Conservation (phyloP, 441 rosid genomes). For the Euphorbia celastroides region DNA sequence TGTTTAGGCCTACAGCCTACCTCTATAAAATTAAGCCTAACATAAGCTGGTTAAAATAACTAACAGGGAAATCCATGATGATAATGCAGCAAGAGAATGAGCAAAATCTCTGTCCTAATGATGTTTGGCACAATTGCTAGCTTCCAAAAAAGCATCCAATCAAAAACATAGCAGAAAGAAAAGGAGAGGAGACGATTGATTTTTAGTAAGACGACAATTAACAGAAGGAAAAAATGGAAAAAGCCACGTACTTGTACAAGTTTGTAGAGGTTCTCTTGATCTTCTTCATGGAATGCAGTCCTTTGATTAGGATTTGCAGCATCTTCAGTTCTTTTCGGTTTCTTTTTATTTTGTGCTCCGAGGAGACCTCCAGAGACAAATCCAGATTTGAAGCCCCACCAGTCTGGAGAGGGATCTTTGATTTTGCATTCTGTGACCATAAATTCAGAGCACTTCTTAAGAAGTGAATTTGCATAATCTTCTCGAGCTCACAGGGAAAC, state of each 20-base stretch:
- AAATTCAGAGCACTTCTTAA: conserved; percentile 16
- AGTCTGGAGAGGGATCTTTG: conserved; percentile 49
- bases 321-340: conserved; percentile 28
- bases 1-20: neutral
- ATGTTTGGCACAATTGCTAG: neutral
- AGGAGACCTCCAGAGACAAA: conserved; percentile 93
- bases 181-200: neutral
- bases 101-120: neutral
- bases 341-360: conserved; percentile 60
- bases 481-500: neutral
- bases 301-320: conserved; percentile 37
- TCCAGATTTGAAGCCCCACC: conserved; percentile 93
- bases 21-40: neutral
- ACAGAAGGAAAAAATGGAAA: neutral
- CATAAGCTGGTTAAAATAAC: neutral
- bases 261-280: conserved; percentile 97
- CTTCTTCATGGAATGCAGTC: conserved; percentile 72
- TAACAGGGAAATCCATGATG: neutral
- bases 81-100: neutral
- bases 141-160: neutral
- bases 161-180: neutral
- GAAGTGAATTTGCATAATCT: neutral
- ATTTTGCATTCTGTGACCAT: conserved; percentile 41
- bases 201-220: neutral
- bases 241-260: conserved; percentile 66